Percentiles rank a stretch among this genome's conserved stretches.
Conservation (phyloP, 305 asterid species). For the Fraxinus velutina region DNA sequence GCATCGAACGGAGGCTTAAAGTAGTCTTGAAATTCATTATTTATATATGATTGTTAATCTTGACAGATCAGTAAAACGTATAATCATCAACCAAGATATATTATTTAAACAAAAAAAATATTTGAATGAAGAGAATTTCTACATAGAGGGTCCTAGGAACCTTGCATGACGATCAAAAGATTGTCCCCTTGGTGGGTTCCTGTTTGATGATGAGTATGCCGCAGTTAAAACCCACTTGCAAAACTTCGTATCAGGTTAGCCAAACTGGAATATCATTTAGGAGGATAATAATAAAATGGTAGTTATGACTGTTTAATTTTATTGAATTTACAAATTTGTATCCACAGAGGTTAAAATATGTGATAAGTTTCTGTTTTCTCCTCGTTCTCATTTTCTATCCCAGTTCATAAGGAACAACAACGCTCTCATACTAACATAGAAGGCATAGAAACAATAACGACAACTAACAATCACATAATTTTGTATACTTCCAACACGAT, state of each 20-base stretch:
- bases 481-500: background rate
- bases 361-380: background rate
- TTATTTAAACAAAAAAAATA: background rate
- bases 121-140: conserved; percentile 8
- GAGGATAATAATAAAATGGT: background rate
- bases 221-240: conserved; percentile 37
- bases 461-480: background rate
- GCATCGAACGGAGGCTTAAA: background rate
- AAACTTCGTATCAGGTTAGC: background rate
- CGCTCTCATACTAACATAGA: background rate
- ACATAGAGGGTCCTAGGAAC: conserved; percentile 25
- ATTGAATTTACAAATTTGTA: too few relatives aligned
- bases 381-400: background rate
- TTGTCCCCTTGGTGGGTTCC: conserved; percentile 19
- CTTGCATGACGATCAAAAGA: background rate
- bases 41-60: background rate
- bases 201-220: conserved; percentile 23
- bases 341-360: background rate
- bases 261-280: background rate
- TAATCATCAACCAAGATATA: background rate
- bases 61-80: background rate
- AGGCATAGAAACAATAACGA: background rate
- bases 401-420: background rate
- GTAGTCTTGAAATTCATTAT: background rate
- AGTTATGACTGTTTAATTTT: too few relatives aligned